Percentiles rank a stretch among this genome's conserved stretches.
phyloP scores from a whole-genome alignment of 2,329 filamentous ascomycete genomes.

The Moelleriella libera region DNA sequence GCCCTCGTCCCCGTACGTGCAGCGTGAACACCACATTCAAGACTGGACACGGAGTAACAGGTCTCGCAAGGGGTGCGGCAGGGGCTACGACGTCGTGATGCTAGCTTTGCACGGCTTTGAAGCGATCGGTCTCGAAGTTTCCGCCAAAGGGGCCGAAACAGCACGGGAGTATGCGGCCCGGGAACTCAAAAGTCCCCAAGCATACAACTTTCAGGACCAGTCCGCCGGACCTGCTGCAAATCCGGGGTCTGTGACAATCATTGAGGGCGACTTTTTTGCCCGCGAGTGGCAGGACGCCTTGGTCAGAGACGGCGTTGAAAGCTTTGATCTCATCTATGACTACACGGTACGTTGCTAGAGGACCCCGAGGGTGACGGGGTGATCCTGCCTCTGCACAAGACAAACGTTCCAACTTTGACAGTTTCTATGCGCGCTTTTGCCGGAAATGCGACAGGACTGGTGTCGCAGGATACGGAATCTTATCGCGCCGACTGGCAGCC shows the following conservation, averaged over 20 bases:
- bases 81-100: conserved; percentile 4
- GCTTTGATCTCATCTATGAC: conserved; percentile 3
- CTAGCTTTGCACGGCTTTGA: conserved; percentile 4
- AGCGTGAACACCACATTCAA: background rate
- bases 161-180: background rate
- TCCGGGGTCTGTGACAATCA: conserved; percentile 1
- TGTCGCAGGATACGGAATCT: conserved; percentile 1
- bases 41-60: background rate
- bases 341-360: conserved; percentile 1
- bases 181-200: conserved; percentile 1
- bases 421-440: conserved; percentile 3
- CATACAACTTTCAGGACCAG: background rate
- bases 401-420: background rate
- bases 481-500: background rate
- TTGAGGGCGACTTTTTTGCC: conserved; percentile 1
- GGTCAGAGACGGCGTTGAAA: background rate
- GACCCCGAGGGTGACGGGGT: background rate
- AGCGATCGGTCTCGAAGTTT: conserved; percentile 3
- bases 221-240: background rate
- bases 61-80: conserved; percentile 1
- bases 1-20: conserved; percentile 2
- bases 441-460: conserved; percentile 2
- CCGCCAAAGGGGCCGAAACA: conserved; percentile 2
- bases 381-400: background rate
- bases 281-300: conserved; percentile 1